Evolutionary conservation across 108 stramenopile genomes (phyloP), one percentile per base, ranked within the genome.

Genomic region (Cyclotella choctawhatcheeana): DNA sequence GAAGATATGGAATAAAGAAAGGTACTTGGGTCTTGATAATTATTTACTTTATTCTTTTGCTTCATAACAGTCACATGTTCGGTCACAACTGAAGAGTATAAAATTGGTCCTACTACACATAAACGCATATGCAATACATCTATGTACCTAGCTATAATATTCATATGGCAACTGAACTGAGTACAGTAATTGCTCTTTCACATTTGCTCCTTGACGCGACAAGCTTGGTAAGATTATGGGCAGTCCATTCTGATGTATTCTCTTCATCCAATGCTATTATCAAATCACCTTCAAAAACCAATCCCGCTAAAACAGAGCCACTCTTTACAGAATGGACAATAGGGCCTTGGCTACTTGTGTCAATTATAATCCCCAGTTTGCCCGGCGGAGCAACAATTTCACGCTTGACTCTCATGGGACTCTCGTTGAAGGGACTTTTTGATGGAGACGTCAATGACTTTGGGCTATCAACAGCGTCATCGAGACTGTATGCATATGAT

Each of bases 341-440:
- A 30, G 93, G 93, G n/a, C 93, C 93, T 35, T 89, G 68, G n/a
- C 81, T 71, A 18, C 86, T 81, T 18, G 89, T 91, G 67, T 94
- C 93, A 79, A 94, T 88, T 12, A 94, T 85, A 67, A 94, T 86
- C 24, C 93, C 93, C 27, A 94, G 67, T 63, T 89, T 92, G 20
- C 93, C 93, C 3, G 89, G 74, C 17, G 93, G 91, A 22, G 93
- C 93, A 34, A 79, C 43, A 22, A 84, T 64, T 37, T 71, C 27
- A 31, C 45, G 1, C 20, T 20, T n/a, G 5, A 51, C 37, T 45
- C 22, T 58, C 37, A 45, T n/a, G 20, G 44, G 8, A 22, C 24
- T 32, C 3, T 18, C 7, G n/a, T 51, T 21, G 26, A 44, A 58
- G 44, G 24, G 26, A 44, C 1, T 27, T 21, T 60, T 43, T 40